Evolutionary conservation across 495 filamentous ascomycete genomes (phyloP), one percentile per base, ranked within the genome.

Genomic region (Hyaloscypha finlandica): DNA sequence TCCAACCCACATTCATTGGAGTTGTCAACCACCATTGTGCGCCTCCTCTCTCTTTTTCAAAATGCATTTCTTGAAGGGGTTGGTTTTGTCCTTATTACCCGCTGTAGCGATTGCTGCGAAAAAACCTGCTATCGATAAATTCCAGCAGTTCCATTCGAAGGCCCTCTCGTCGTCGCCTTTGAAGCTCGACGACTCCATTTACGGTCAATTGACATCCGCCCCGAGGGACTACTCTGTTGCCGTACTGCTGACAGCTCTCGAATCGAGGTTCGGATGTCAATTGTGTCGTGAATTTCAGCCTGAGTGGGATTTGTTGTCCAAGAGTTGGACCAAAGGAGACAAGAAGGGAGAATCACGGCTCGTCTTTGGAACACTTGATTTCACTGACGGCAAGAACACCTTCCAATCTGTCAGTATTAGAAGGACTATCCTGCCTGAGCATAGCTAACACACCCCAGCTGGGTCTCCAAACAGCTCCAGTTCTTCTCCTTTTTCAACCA

Each of bases 401-500:
- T 99, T 99, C 71, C 89, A 97, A 80, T 91, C 90, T 77, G 94
- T 97, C 83, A 71, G 82, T 61, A 31, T 4, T 29, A 1, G 6
- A 14, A 48, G 11, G 42, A 6, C 16, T 48, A 12, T 48, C 16
- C 16, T 16, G 16, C 35, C 14, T 48, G 16, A 48, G 9, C 16
- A 19, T 48, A 48, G 4, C 42, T 48, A 48, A 48, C 16, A 48
- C 37, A 65, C 4, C 42, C 64, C 58, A 98, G 94, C 83, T 97
- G 61, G 90, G 92, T 80, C 86, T 99, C 48, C 94, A 97, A 88
- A 96, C 95, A 45, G 95, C 96, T 19, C 95, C 95, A 2, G 88
- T 98, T 35, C 81, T 99, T 29, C 83, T 94, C 45, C 74, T 97
- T 58, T 98, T 96, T 83, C 92, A 89, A 51, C 94, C 95, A 25